Percentiles rank a stretch among this genome's conserved stretches.
Evolutionary conservation across 768 basidiomycete genomes (phyloP).

Genomic region (Filobasidium wieringae): DNA sequence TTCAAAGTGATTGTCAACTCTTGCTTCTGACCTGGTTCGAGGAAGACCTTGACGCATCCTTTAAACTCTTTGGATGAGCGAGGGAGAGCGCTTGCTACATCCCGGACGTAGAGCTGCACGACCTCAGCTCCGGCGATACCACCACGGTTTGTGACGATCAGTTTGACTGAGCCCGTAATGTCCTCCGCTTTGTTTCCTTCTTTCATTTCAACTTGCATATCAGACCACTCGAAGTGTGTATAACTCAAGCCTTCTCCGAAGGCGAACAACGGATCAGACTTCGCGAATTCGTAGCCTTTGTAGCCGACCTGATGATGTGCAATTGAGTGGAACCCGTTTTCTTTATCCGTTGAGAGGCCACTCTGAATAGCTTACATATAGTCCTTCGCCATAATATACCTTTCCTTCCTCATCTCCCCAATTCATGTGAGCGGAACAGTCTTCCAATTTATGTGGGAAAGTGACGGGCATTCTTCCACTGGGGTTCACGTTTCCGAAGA

Average conservation of each 20-base stretch:
- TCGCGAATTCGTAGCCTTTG: slow-evolving; percentile 1
- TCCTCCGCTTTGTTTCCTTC: neutral
- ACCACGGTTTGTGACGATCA: slow-evolving; percentile 18
- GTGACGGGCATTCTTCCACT: slow-evolving; percentile 52
- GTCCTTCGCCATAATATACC: slow-evolving; percentile 10
- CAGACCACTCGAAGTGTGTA: slow-evolving; percentile 9
- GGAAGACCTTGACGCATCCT: slow-evolving; percentile 22
- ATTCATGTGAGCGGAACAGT: slow-evolving; percentile 54
- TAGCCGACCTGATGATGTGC: neutral
- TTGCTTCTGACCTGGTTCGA: slow-evolving; percentile 45
- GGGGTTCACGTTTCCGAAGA: slow-evolving; percentile 55
- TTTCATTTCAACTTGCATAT: neutral
- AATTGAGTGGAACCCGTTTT: no score
- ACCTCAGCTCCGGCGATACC: slow-evolving; percentile 14
- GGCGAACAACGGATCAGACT: no score
- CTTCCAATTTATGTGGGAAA: slow-evolving; percentile 51
- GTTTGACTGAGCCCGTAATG: neutral
- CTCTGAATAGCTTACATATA: no score
- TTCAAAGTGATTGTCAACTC: slow-evolving; percentile 47
- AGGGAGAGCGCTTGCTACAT: neutral
- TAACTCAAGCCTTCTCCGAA: slow-evolving; percentile 15
- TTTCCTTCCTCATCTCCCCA: slow-evolving; percentile 10
- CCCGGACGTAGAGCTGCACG: slow-evolving; percentile 20
- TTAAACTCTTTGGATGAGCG: slow-evolving; percentile 17
- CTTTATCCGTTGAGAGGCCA: no score